Evolutionary conservation across 495 filamentous ascomycete species (phyloP), one percentile per base, ranked within the genome.

Genomic region (Mytilinidion resinicola): DNA sequence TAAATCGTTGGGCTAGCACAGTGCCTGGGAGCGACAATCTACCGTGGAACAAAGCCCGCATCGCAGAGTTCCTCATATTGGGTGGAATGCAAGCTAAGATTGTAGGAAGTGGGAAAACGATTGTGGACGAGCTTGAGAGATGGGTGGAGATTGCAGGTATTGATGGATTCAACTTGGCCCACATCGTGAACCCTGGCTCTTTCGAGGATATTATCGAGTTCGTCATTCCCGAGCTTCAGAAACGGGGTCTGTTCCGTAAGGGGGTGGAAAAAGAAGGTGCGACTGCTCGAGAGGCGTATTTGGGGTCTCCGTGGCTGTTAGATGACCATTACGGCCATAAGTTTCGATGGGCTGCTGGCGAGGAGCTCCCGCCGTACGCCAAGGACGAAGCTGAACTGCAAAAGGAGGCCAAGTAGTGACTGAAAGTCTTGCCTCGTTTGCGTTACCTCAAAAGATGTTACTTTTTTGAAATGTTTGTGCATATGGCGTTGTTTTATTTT

Each of bases 21-120:
- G 44, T 51, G 9, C 43, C 55, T 10, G 43, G 43, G 1, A 38
- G 34, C 8, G 55, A 50, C 1, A 57, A 78, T 76, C 3, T 61
- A 70, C 83, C 81, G 71, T 87, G 83, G 84, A 86, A 82, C 3
- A 83, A 83, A 67, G 60, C 72, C 14, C 81, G 80, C 0, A 73
- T 87, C 3, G 82, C 77, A 0, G 75, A 84, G 67, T 76, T 80
- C 57, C 71, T 84, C 48, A 75, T 75, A 17, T 72, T 85, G 25
- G 82, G 84, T 17, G 82, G 82, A 0, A 55, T 69, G 12, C 78
- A 79, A 0, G 76, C 80, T 0, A 69, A 79, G 5, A 66, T 76
- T 8, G 72, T 80, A 1, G 77, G 77, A 0, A 73, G 75, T 25
- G 64, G 76, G 1, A 69, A 62, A 37, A 75, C 73, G 17, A 76